Conservation (phyloP, 2,329 filamentous ascomycete genomes). For the Ascochyta viciae-villosae region DNA sequence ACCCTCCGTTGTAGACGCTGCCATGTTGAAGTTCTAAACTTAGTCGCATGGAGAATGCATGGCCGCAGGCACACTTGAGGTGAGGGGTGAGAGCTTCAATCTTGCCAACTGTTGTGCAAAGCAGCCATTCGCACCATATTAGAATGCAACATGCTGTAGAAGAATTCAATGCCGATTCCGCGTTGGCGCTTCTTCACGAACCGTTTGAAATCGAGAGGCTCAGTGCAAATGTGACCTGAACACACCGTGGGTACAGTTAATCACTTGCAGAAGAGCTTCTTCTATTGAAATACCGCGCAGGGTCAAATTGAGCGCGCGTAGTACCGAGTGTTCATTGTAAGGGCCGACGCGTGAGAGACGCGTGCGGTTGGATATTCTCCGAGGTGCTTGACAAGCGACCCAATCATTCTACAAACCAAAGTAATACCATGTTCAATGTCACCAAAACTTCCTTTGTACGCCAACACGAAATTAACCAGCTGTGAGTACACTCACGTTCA, state of each 20-base stretch:
- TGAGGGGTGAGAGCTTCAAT: not conserved
- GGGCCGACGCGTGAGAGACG: not conserved
- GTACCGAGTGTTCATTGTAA: not conserved
- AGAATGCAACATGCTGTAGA: not conserved
- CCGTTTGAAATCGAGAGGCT: no score
- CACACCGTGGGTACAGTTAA: no score
- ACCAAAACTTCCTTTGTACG: no score
- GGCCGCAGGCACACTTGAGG: constrained; percentile 1
- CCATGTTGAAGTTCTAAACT: constrained; percentile 10
- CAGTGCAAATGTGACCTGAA: no score
- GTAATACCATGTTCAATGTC: no score
- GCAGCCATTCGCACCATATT: no score
- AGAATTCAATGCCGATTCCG: not conserved
- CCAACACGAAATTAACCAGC: no score
- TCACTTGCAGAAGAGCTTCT: no score
- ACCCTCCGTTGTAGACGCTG: not conserved
- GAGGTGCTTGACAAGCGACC: not conserved
- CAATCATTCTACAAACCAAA: not conserved
- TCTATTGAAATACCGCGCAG: not conserved
- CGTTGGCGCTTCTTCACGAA: not conserved
- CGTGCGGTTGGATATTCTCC: constrained; percentile 1
- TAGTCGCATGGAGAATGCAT: constrained; percentile 18
- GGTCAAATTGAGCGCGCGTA: not conserved
- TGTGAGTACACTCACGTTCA: no score
- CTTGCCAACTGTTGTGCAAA: not conserved